Evolutionary conservation across 1,284 basidiomycete genomes (phyloP), one percentile per base, ranked within the genome.

Genomic region (Apiotrichum sp.): DNA sequence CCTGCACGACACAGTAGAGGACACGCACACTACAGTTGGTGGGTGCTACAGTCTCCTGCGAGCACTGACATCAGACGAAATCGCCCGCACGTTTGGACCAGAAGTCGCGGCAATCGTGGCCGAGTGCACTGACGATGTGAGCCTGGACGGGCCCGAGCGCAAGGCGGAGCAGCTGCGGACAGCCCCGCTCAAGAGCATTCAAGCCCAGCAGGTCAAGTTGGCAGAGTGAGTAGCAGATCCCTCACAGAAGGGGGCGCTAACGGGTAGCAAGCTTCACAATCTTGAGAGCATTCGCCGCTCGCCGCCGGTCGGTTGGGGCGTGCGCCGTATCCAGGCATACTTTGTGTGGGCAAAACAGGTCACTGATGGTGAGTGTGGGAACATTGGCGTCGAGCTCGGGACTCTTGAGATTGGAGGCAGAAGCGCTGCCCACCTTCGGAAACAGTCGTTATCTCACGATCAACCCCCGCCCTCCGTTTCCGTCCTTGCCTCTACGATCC

Each of bases 1-100:
- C 2, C 60, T 78, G 31, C 77, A 78, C 53, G 77, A 78, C 57
- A 75, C 74, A 2, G 70, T 78, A 11, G 77, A 78, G 61, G 77
- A 78, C 54, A 78, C 77, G 5, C 67, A 73, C 41, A 74, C 72
- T 7, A 71, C 72, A 0, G 59, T 72, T 1, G 67, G 71, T 64
- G 64, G 68, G 64, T 60, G 36, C 10, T 8, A 31, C 31, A 45
- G 8, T 10, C 8, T 31, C 11, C 44, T 45, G 31, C 31, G 29
- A 9, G 9, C 16, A 16, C 36, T 38, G 13, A 38, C 36, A 13
- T 13, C 54, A 72, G 70, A 72, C 53, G 72, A 74, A 51, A 65
- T 77, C 6, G 62, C 60, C 29, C 48, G 62, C 11, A 53, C 59
- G 14, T 77, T 78, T 45, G 76, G 76, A 1, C 55, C 62, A 2